Evolutionary conservation across 106 monocot genomes (phyloP).

Genomic region (Dendrobium catenatum): DNA sequence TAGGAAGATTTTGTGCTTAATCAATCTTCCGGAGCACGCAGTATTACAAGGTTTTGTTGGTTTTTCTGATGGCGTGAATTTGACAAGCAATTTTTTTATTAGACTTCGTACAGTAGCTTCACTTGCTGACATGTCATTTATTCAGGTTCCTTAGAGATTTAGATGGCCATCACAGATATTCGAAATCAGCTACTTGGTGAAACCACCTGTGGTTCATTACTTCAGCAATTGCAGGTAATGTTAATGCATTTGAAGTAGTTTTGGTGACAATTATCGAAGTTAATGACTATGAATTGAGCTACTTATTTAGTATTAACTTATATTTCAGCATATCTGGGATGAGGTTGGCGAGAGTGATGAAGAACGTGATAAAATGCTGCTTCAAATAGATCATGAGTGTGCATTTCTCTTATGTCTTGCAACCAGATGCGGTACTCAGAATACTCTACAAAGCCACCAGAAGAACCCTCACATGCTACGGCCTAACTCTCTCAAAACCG

Average conservation of each 20-base stretch:
- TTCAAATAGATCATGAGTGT: conserved; percentile 94
- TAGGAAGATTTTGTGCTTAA: not conserved
- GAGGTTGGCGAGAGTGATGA: conserved; percentile 94
- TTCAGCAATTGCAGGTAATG: conserved; percentile 66
- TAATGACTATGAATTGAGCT: not conserved
- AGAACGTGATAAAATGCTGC: conserved; percentile 81
- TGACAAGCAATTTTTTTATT: not conserved
- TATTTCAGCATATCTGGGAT: conserved; percentile 81
- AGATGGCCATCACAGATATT: conserved; percentile 37
- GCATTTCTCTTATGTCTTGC: too few relatives aligned
- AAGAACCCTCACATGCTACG: too few relatives aligned
- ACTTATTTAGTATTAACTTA: not conserved
- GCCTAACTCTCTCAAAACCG: too few relatives aligned
- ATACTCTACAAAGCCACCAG: too few relatives aligned
- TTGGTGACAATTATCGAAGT: not conserved
- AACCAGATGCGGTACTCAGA: too few relatives aligned
- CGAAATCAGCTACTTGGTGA: conserved; percentile 26
- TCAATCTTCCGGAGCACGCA: not conserved
- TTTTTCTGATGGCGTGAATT: not conserved
- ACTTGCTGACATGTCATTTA: not conserved
- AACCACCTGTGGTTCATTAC: conserved; percentile 51
- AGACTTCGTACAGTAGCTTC: not conserved
- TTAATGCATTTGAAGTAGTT: not conserved
- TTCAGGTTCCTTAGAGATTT: conserved; percentile 5
- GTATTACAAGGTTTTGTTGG: not conserved